Conservation (phyloP, 768 basidiomycete genomes). For the Leccinum aurantiacum region DNA sequence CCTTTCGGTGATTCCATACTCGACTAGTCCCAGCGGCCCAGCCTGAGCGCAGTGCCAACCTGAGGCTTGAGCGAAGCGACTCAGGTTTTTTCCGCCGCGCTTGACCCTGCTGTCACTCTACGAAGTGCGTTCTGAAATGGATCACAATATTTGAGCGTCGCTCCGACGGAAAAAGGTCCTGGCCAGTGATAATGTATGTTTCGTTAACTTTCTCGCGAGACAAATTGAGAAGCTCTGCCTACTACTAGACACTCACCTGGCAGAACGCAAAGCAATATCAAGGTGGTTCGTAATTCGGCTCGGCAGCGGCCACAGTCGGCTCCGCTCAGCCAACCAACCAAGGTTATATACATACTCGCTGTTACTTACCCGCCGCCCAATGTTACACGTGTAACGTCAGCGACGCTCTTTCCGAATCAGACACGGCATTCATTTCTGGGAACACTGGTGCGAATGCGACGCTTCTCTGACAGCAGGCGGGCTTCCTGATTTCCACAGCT, state of each 20-base stretch:
- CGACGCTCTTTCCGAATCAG: constrained; percentile 6
- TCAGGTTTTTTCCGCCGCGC: not conserved
- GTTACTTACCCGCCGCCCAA: constrained; percentile 17
- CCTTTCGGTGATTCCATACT: constrained; percentile 13
- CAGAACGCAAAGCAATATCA: not conserved
- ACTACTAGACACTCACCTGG: not conserved
- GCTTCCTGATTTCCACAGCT: not conserved
- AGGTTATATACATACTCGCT: not conserved
- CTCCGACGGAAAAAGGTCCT: not conserved
- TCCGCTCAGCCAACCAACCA: constrained; percentile 11
- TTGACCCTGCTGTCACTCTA: constrained; percentile 3
- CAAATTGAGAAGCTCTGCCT: constrained; percentile 1
- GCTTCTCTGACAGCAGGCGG: not conserved
- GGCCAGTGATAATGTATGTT: constrained; percentile 1
- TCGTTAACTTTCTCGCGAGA: not conserved
- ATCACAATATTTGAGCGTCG: not conserved
- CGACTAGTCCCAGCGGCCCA: not conserved
- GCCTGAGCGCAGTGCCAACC: not conserved
- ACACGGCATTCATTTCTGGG: not conserved
- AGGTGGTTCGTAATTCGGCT: not conserved
- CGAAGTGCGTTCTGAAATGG: constrained; percentile 9
- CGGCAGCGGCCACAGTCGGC: constrained; percentile 9
- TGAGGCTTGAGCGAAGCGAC: not conserved
- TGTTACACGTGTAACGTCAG: constrained; percentile 33
- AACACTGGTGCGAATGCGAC: constrained; percentile 4